A percentile compares a stretch with the other conserved stretches of the same genome.
Conservation (phyloP, 1,139 yeast species). For the Pichia sp. region DNA sequence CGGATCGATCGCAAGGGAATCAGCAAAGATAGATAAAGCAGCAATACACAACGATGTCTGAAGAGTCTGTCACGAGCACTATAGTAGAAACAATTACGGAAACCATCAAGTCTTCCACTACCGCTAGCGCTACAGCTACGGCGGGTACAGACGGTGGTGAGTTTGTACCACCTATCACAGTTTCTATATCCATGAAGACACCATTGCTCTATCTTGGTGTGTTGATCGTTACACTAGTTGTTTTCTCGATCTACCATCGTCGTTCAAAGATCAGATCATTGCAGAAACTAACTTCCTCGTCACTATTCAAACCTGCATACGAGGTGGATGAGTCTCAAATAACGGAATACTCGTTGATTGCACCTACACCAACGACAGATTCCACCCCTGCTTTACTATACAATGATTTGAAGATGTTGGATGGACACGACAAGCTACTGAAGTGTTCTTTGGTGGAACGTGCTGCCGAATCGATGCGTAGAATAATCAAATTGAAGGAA, state of each 20-base stretch:
- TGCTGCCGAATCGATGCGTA: conserved; percentile 68
- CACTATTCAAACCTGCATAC: conserved; percentile 16
- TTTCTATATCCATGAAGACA: conserved; percentile 66
- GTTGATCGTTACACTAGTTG: conserved; percentile 61
- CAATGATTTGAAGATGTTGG: conserved; percentile 13
- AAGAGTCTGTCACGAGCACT: conserved; percentile 1
- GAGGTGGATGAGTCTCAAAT: conserved; percentile 3
- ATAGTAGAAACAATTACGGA: neutral
- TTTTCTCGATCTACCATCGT: conserved; percentile 73
- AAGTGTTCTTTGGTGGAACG: conserved; percentile 80
- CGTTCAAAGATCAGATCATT: conserved; percentile 38
- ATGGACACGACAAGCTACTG: conserved; percentile 63
- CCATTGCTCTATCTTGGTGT: conserved; percentile 79
- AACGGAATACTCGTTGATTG: neutral
- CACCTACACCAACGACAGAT: conserved; percentile 16
- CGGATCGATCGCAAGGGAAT: no score
- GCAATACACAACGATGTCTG: conserved; percentile 1
- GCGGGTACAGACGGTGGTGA: conserved; percentile 7
- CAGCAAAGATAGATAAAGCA: no score
- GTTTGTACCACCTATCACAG: conserved; percentile 1
- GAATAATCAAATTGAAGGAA: conserved; percentile 69
- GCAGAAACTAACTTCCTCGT: conserved; percentile 43
- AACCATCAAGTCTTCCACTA: neutral
- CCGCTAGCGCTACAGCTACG: conserved; percentile 12
- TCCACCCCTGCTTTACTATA: conserved; percentile 18